Base-by-base conservation (phyloP, 1,284 basidiomycete genomes). In the Tilletiaria anomala region DNA sequence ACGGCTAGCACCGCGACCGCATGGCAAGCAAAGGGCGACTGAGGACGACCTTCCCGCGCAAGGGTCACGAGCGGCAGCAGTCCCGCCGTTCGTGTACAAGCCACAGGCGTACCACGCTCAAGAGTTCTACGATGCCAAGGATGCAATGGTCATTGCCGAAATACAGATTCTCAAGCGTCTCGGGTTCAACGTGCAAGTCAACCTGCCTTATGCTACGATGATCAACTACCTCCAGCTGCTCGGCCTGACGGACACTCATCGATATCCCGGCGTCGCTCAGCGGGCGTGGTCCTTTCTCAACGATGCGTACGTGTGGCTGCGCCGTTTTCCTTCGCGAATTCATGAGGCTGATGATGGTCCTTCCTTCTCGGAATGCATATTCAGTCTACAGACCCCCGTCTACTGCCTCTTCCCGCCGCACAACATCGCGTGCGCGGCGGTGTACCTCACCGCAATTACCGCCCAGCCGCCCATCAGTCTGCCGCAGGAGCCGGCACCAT, bases 191-290 rank as follows among this genome's bases (percentile, higher is more conserved):
- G 59, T 67, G 2, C 54, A 64, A 57, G 85, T 91, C 37, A 81
- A 84, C 12, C 71, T 96, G 32, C 89, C 93, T 0, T 96, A 96
- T 61, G 86, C 82, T 18, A 86, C 87, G 11, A 76, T 96, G 48
- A 81, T 96, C 58, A 96, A 94, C 70, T 97, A 97, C 67, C 74
- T 94, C 51, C 78, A 86, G 46, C 78, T 94, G 18, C 75, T 99
- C 12, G 86, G 84, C 23, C 72, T 97, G 10, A 50, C 64, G 2
- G 38, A 50, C 31, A 29, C 5, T 14, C 32, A 43, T 12, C 44
- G 45, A 3, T 47, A 58, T 33, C 42, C 50, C 3, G 43, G 40
- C 15, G 38, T 67, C 3, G 56, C 60, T 1, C 55, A 63, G 39
- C 40, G 48, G 17, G 66, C 67, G 0, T 71, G 70, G 70, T 59